These are phyloP conservation scores for Cyberlindnera xishuangbannaensis DNA, from an alignment of 805 yeast genomes.

Conservation along the genomic window DNA sequence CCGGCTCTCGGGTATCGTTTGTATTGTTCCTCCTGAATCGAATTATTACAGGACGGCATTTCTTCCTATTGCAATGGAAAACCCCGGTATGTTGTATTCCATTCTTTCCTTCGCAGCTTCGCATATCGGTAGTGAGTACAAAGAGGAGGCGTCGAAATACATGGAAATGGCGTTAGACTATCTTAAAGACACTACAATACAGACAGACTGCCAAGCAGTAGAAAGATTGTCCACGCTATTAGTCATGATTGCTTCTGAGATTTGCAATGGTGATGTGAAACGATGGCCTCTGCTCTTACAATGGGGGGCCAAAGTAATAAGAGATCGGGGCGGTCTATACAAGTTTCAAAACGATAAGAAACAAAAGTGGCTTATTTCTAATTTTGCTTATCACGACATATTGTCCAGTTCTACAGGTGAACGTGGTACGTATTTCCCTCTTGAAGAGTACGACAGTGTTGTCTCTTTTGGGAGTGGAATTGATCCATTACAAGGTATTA, in stretches of 20 bases:
- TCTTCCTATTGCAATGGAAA: conserved; percentile 45
- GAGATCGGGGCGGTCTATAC: conserved; percentile 54
- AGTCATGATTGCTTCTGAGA: conserved; percentile 72
- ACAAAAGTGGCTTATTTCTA: conserved; percentile 66
- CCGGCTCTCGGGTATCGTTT: conserved; percentile 40
- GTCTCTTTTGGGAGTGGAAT: conserved; percentile 36
- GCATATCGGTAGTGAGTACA: conserved; percentile 31
- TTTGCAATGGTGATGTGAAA: conserved; percentile 74
- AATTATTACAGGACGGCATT: conserved; percentile 49
- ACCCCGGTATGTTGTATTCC: conserved; percentile 43
- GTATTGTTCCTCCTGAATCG: conserved; percentile 41
- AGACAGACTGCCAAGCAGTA: conserved; percentile 20
- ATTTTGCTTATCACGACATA: conserved; percentile 78
- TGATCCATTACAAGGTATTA: conserved; percentile 70
- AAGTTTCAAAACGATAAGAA: conserved; percentile 47
- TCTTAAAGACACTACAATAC: conserved; percentile 30
- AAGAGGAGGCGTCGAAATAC: conserved; percentile 42
- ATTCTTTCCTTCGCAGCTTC: conserved; percentile 54
- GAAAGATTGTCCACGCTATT: conserved; percentile 57
- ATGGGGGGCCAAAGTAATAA: conserved; percentile 60
- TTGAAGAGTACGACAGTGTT: conserved; percentile 47
- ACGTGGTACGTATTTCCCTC: conserved; percentile 60
- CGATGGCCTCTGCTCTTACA: conserved; percentile 66
- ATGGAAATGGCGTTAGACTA: conserved; percentile 42
- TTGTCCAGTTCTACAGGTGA: conserved; percentile 55